phyloP scores from a whole-genome alignment of 208 protist species.

The Acanthamoeba royreba region DNA sequence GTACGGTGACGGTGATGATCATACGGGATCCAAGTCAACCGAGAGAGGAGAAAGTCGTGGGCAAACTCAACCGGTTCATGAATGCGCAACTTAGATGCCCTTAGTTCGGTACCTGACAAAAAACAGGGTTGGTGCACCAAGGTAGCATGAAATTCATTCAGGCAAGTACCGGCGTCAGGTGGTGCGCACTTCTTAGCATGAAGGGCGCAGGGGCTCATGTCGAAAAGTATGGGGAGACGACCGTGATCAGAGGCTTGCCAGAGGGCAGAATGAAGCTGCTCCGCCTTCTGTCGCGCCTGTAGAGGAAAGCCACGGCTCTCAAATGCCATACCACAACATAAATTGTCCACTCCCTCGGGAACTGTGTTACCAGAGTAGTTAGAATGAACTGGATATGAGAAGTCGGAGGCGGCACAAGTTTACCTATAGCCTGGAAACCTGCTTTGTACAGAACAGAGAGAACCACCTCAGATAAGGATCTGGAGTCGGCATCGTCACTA shows the following conservation, averaged over 20 bases:
- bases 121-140: not conserved
- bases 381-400: not conserved
- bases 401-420: not conserved
- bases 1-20: not conserved
- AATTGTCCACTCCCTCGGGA: conserved; percentile 5
- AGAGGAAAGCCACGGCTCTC: conserved; percentile 53
- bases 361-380: not conserved
- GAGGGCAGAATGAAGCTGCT: conserved; percentile 37
- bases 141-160: not conserved
- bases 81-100: not conserved
- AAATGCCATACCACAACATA: conserved; percentile 74
- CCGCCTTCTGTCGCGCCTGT: conserved; percentile 19
- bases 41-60: not conserved
- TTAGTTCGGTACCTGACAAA: no score
- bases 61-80: conserved; percentile 24
- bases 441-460: conserved; percentile 38
- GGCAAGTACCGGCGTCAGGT: no score
- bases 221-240: not conserved
- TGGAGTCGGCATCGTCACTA: not conserved
- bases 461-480: not conserved
- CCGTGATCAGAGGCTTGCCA: conserved; percentile 46
- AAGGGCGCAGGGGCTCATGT: conserved; percentile 39
- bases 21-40: not conserved
- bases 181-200: no score
- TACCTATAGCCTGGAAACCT: conserved; percentile 15